A percentile compares a stretch with the other conserved stretches of the same genome.
Conservation (phyloP, 2,329 filamentous ascomycete genomes). For the Neonectria hederae region DNA sequence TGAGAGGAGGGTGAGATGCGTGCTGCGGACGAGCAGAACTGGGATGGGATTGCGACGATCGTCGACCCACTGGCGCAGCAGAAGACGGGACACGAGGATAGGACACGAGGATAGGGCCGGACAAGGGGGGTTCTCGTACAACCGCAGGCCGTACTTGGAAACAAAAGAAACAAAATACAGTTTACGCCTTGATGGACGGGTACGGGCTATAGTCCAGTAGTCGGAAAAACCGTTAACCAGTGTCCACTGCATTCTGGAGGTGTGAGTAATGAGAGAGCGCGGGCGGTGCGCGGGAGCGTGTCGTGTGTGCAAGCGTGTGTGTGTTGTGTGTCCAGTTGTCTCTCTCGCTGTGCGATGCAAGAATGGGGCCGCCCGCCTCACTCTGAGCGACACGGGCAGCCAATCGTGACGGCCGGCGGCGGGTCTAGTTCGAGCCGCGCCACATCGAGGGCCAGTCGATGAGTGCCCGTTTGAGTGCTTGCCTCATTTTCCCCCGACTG, state of each 20-base stretch:
- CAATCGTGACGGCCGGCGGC: slow-evolving; percentile 37
- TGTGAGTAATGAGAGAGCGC: background rate
- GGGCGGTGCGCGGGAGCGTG: background rate
- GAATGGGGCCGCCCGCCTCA: slow-evolving; percentile 39
- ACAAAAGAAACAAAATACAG: background rate
- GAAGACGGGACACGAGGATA: slow-evolving; percentile 5
- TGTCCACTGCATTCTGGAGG: background rate
- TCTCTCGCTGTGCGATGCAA: background rate
- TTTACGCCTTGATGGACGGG: background rate
- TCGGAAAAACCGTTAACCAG: background rate
- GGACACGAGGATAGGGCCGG: slow-evolving; percentile 4
- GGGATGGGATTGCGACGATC: slow-evolving; percentile 21
- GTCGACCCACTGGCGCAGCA: slow-evolving; percentile 22
- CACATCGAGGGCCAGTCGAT: slow-evolving; percentile 40
- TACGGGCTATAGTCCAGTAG: background rate
- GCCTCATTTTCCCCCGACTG: slow-evolving; percentile 39
- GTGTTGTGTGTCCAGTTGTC: background rate
- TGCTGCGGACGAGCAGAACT: slow-evolving; percentile 2
- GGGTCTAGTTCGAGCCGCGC: slow-evolving; percentile 31
- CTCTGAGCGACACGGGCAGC: slow-evolving; percentile 37
- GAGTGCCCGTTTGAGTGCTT: slow-evolving; percentile 38
- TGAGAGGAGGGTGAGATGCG: background rate
- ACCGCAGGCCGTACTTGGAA: background rate
- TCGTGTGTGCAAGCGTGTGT: too few relatives aligned
- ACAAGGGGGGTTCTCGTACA: background rate